Evolutionary conservation across 257 asterid species (phyloP).

Genomic region (Voacanga thouarsii): DNA sequence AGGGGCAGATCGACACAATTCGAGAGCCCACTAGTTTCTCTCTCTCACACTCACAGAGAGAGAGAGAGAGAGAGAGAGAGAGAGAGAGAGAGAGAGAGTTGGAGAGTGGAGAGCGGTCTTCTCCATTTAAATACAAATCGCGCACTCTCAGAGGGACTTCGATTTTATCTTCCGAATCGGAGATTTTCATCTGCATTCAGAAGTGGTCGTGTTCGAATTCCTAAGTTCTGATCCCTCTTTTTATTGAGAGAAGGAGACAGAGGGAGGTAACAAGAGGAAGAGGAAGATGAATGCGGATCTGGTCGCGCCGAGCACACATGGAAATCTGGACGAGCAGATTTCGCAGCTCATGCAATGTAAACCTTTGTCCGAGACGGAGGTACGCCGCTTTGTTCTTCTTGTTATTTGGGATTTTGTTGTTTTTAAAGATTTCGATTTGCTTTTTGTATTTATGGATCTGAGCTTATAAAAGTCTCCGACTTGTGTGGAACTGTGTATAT

Average conservation of each 20-base stretch:
- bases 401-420: background rate
- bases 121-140: conserved; percentile 10
- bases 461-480: background rate
- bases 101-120: conserved; percentile 20
- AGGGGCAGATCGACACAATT: conserved; percentile 34
- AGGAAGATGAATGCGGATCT: conserved; percentile 83
- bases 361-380: conserved; percentile 89
- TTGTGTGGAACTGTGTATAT: background rate
- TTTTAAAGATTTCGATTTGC: background rate
- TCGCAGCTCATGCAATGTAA: conserved; percentile 96
- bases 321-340: conserved; percentile 91
- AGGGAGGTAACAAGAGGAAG: background rate
- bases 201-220: background rate
- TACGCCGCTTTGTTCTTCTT: conserved; percentile 8
- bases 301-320: conserved; percentile 65
- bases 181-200: conserved; percentile 2
- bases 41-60: background rate
- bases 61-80: background rate
- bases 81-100: background rate
- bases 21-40: conserved; percentile 6
- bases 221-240: background rate
- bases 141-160: background rate
- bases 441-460: conserved; percentile 11
- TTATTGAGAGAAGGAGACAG: background rate
- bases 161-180: conserved; percentile 5